These are phyloP conservation scores for Colletotrichum sp. DNA, from an alignment of 2,329 filamentous ascomycete genomes.

Conservation along the genomic window DNA sequence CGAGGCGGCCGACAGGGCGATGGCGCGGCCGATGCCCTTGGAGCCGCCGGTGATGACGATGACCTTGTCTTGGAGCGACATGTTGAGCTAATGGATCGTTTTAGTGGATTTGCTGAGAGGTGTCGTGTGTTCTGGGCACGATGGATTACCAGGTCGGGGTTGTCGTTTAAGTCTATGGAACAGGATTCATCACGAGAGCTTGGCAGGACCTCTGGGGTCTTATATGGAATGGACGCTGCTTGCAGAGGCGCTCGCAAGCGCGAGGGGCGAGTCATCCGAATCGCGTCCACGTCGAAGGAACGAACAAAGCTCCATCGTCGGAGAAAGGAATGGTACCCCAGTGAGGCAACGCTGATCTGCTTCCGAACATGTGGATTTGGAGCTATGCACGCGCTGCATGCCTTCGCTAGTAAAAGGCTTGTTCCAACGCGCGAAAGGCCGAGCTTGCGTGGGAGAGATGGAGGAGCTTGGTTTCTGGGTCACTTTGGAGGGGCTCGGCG, in stretches of 20 bases:
- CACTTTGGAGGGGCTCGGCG: not conserved
- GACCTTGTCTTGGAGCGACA: slow-evolving; percentile 42
- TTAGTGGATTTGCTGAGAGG: not conserved
- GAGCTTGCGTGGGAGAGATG: not conserved
- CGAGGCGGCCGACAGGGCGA: slow-evolving; percentile 60
- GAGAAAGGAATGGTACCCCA: not conserved
- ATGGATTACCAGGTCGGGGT: not conserved
- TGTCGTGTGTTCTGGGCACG: not conserved
- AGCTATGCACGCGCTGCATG: not conserved
- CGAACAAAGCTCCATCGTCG: not conserved
- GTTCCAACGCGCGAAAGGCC: slow-evolving; percentile 3
- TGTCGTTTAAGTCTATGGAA: not conserved
- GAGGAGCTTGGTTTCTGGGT: not conserved
- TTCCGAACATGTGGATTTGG: not conserved
- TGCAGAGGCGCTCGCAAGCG: not conserved
- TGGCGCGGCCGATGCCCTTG: slow-evolving; percentile 65
- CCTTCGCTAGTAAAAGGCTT: not conserved
- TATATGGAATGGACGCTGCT: not conserved
- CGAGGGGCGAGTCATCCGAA: not conserved
- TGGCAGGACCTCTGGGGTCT: not conserved
- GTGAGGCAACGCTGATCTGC: not conserved
- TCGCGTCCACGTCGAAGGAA: not conserved
- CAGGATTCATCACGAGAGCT: not conserved
- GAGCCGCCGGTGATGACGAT: slow-evolving; percentile 60
- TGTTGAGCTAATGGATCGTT: not conserved